Percentiles rank a stretch among this genome's conserved stretches.
phyloP scores from a whole-genome alignment of 2,329 filamentous ascomycete species.

The Ceratocystis huliohia region DNA sequence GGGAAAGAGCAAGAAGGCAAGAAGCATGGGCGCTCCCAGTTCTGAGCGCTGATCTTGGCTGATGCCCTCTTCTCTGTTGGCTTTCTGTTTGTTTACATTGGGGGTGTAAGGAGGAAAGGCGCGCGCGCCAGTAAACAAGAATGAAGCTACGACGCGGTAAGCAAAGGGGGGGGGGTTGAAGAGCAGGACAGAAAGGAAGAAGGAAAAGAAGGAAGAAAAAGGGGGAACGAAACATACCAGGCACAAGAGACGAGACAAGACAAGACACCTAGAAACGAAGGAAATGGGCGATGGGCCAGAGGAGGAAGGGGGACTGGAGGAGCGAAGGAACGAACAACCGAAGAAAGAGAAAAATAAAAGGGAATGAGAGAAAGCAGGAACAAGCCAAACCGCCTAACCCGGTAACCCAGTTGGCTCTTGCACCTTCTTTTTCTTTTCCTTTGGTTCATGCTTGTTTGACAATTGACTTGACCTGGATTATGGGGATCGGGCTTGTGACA shows the following conservation, averaged over 20 bases:
- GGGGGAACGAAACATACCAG: background rate
- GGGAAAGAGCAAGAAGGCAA: background rate
- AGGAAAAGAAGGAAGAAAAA: background rate
- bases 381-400: background rate
- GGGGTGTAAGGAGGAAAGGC: no score
- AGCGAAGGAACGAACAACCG: background rate
- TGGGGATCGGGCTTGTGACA: background rate
- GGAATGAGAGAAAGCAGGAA: background rate
- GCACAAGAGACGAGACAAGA: background rate
- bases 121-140: no score
- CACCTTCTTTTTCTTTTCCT: conserved; percentile 3
- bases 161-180: background rate
- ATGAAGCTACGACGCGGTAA: background rate
- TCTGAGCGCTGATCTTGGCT: no score
- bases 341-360: background rate
- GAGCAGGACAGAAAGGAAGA: background rate
- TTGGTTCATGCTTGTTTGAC: background rate
- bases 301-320: background rate
- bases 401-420: background rate
- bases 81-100: no score
- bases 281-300: no score
- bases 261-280: background rate
- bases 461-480: no score
- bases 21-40: background rate
- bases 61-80: no score